Conservation (phyloP, 1,284 basidiomycete species). For the Laetiporus sulphureus region DNA sequence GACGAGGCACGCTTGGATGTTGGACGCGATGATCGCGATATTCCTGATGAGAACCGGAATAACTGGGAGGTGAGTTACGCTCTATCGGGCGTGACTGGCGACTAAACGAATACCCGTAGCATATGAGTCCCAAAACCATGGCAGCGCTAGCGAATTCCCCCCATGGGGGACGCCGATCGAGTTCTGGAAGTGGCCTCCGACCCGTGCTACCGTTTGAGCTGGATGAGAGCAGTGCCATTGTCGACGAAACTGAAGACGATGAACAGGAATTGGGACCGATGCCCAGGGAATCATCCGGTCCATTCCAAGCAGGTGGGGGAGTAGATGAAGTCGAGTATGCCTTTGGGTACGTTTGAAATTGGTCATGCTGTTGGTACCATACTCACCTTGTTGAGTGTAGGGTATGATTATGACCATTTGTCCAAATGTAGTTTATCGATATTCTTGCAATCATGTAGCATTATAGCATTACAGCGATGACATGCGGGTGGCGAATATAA, state of each 20-base stretch:
- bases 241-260: conserved; percentile 48
- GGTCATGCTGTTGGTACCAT: neutral
- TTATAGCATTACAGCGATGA: too few relatives aligned
- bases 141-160: conserved; percentile 86
- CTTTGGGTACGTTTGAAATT: conserved; percentile 56
- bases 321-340: conserved; percentile 86
- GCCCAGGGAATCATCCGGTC: conserved; percentile 64
- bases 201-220: conserved; percentile 78
- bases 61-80: conserved; percentile 80
- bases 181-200: conserved; percentile 72
- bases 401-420: too few relatives aligned
- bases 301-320: conserved; percentile 70
- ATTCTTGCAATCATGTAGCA: too few relatives aligned
- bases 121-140: conserved; percentile 92
- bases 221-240: conserved; percentile 63
- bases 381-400: neutral
- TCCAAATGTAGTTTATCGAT: too few relatives aligned
- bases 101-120: conserved; percentile 39
- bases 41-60: conserved; percentile 75
- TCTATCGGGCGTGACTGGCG: conserved; percentile 3
- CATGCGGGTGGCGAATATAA: too few relatives aligned
- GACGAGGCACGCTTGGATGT: conserved; percentile 65
- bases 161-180: conserved; percentile 70
- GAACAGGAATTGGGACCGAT: conserved; percentile 67
- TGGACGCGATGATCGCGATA: conserved; percentile 52